Percentiles rank a stretch among this genome's conserved stretches.
These are phyloP conservation scores for Erythrophleum fordii DNA, from an alignment of 306 rosid genomes.

Conservation along the genomic window DNA sequence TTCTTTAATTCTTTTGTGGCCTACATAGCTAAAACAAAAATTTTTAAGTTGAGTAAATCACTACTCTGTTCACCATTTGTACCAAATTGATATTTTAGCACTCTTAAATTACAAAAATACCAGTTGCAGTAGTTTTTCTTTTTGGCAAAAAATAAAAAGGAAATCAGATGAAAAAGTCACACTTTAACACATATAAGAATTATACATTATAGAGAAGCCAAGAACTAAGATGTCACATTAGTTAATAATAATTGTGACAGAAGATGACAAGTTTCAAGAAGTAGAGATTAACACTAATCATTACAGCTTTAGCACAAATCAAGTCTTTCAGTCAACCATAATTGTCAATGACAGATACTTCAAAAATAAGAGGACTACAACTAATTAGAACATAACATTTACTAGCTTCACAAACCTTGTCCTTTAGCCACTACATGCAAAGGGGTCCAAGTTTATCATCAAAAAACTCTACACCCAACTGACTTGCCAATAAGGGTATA, in stretches of 20 bases:
- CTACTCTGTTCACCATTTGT: not conserved
- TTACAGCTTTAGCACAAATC: slow-evolving; percentile 17
- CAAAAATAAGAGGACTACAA: slow-evolving; percentile 21
- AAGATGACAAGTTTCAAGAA: not conserved
- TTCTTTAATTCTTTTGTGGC: not conserved
- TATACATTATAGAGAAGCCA: not conserved
- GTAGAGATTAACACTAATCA: not conserved
- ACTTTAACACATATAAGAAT: not conserved
- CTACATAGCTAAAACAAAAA: not conserved
- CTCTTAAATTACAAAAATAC: not conserved
- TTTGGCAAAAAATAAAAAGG: not conserved
- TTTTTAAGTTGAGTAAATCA: slow-evolving; percentile 8
- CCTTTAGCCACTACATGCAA: slow-evolving; percentile 97
- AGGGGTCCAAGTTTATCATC: slow-evolving; percentile 97
- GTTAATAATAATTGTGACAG: not conserved
- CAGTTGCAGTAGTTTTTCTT: not conserved
- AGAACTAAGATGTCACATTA: not conserved
- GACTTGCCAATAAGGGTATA: slow-evolving; percentile 93
- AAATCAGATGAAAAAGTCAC: not conserved
- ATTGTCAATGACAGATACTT: slow-evolving; percentile 3
- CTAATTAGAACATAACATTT: slow-evolving; percentile 16
- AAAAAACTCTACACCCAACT: slow-evolving; percentile 88
- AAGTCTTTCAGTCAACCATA: slow-evolving; percentile 1
- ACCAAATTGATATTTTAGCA: slow-evolving; percentile 16
- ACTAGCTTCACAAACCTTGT: slow-evolving; percentile 69